A percentile compares a stretch with the other conserved stretches of the same genome.
Evolutionary conservation across 164 flowering plant species (phyloP).

Genomic region (Nymphaea thermarum): DNA sequence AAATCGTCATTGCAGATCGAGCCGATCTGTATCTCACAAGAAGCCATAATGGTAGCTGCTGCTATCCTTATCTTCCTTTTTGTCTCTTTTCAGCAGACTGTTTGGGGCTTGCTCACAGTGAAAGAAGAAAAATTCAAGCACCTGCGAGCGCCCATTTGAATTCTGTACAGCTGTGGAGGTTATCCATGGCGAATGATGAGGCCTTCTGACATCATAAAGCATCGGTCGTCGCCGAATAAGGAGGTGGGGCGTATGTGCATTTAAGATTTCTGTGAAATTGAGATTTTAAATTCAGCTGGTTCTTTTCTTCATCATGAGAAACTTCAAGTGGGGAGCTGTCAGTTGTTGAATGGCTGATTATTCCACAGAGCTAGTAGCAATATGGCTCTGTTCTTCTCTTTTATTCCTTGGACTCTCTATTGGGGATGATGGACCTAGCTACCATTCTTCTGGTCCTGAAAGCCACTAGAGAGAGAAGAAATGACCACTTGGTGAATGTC

Average conservation of each 20-base stretch:
- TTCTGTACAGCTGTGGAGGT: neutral
- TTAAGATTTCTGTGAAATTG: neutral
- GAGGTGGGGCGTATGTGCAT: neutral
- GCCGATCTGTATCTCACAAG: too few relatives aligned
- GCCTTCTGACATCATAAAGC: neutral
- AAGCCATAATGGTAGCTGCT: too few relatives aligned
- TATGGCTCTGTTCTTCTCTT: neutral
- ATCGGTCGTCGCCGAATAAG: neutral
- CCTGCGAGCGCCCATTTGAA: neutral
- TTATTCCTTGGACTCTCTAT: neutral
- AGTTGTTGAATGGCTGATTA: neutral
- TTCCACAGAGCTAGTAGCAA: neutral
- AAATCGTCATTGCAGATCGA: too few relatives aligned
- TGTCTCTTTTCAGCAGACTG: too few relatives aligned
- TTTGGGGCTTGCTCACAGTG: too few relatives aligned
- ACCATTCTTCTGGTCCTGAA: neutral
- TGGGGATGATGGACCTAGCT: neutral
- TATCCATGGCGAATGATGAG: neutral
- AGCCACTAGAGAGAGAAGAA: neutral
- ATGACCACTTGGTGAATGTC: neutral
- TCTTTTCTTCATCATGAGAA: neutral
- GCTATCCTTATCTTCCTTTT: too few relatives aligned
- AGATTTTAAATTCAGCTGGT: neutral
- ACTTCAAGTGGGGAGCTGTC: neutral
- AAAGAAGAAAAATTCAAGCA: neutral